Conservation (phyloP, 2,329 filamentous ascomycete genomes). For the Coniella vitis region DNA sequence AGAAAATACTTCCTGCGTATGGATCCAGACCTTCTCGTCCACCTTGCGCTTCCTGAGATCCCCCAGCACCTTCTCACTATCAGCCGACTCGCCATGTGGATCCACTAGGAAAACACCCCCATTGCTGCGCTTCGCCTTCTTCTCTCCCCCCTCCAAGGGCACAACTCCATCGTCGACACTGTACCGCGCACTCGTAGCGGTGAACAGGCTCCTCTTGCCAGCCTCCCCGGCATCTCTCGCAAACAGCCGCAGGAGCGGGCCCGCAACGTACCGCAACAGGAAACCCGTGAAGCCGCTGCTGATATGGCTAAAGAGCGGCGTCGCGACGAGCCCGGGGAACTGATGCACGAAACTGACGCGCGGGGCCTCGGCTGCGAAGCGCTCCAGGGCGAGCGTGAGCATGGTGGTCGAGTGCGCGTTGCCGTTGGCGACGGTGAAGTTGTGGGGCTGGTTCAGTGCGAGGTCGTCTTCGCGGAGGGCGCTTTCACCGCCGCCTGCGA, state of each 20-base stretch:
- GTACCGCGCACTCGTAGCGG: too few relatives aligned
- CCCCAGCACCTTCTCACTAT: too few relatives aligned
- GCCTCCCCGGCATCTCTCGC: background rate
- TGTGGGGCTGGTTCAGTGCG: constrained; percentile 30
- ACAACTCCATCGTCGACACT: too few relatives aligned
- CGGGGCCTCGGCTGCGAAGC: constrained; percentile 36
- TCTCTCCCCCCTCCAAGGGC: too few relatives aligned
- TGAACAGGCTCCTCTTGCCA: background rate
- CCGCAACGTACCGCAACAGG: background rate
- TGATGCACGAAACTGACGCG: constrained; percentile 28
- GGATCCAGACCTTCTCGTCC: too few relatives aligned
- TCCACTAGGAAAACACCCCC: too few relatives aligned
- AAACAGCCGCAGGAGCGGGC: background rate
- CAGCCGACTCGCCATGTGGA: too few relatives aligned
- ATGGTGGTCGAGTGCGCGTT: constrained; percentile 39
- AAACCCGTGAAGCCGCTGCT: background rate
- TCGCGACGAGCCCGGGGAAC: constrained; percentile 25
- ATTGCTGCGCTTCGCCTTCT: too few relatives aligned
- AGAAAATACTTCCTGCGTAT: too few relatives aligned
- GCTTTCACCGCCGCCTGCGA: constrained; percentile 42
- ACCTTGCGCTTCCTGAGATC: too few relatives aligned
- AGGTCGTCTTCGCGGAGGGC: constrained; percentile 37
- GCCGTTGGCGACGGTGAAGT: constrained; percentile 26
- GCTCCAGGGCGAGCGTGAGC: constrained; percentile 39
- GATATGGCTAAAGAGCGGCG: background rate